Percentiles rank a stretch among this genome's conserved stretches.
These are phyloP conservation scores for Calonectria honghensis DNA, from an alignment of 2,329 filamentous ascomycete species.

Conservation along the genomic window DNA sequence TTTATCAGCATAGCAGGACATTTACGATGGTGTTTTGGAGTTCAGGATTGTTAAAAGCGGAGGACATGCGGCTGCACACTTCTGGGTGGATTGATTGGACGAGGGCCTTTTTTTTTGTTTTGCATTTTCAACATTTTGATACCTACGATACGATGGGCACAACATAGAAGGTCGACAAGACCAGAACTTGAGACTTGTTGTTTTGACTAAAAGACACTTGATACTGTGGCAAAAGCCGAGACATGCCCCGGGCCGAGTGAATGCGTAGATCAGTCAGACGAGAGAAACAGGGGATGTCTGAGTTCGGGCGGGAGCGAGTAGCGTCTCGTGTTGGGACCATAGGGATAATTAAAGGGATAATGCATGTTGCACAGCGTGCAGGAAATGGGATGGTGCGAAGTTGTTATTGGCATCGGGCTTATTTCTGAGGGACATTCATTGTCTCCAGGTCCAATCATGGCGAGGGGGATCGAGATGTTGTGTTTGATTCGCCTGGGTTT, in stretches of 20 bases:
- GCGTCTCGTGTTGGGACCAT: not conserved
- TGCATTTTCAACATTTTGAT: slow-evolving; percentile 28
- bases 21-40: slow-evolving; percentile 38
- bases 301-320: not conserved
- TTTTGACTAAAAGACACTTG: not conserved
- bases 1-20: slow-evolving; percentile 28
- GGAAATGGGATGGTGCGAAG: not conserved
- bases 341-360: not conserved
- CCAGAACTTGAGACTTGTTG: slow-evolving; percentile 16
- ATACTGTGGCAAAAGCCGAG: slow-evolving; percentile 17
- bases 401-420: not conserved
- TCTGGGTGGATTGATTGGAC: not conserved
- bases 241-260: slow-evolving; percentile 10
- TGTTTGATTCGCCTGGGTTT: not conserved
- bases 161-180: slow-evolving; percentile 16
- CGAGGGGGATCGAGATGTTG: not conserved
- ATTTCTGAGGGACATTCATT: not conserved
- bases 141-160: slow-evolving; percentile 21
- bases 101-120: not conserved
- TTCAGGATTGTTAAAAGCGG: slow-evolving; percentile 41
- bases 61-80: slow-evolving; percentile 10
- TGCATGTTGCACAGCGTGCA: not conserved
- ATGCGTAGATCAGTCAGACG: not conserved
- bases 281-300: slow-evolving; percentile 11
- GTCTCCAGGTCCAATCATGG: not conserved